Evolutionary conservation across 305 asterid genomes (phyloP).

Genomic region (Fraxinus sp.): DNA sequence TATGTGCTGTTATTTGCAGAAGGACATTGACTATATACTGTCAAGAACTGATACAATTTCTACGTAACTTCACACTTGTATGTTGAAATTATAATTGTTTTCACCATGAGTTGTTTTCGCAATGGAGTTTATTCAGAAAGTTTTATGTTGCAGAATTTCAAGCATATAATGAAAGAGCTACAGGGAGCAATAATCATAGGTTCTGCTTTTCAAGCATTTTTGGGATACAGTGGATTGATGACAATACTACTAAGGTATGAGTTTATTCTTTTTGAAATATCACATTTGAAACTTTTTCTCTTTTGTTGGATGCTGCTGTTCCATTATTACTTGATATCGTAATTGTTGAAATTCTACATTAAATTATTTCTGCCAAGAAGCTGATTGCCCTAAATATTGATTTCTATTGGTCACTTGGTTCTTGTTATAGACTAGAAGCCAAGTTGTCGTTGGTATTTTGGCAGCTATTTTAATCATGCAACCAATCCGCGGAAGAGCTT

Average conservation of each 20-base stretch:
- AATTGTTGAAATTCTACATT: not conserved
- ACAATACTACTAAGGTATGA: conserved; percentile 62
- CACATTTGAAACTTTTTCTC: not conserved
- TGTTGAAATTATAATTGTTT: conserved; percentile 48
- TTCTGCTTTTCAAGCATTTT: conserved; percentile 81
- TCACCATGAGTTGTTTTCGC: not conserved
- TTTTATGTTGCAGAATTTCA: conserved; percentile 68
- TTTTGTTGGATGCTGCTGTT: conserved; percentile 49
- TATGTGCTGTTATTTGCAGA: not conserved
- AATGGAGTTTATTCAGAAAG: conserved; percentile 1
- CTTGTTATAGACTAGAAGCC: conserved; percentile 8
- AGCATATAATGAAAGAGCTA: conserved; percentile 93
- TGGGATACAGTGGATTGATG: conserved; percentile 95
- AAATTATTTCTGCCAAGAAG: conserved; percentile 10
- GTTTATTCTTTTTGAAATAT: conserved; percentile 1
- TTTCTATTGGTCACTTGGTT: not conserved
- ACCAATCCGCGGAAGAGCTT: not conserved
- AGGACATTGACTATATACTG: not conserved
- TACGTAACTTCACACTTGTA: conserved; percentile 39
- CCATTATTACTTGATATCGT: not conserved
- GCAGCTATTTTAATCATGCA: not conserved
- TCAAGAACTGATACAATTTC: not conserved
- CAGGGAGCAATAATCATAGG: conserved; percentile 93
- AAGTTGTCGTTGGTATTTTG: conserved; percentile 3
- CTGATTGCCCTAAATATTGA: not conserved